These are phyloP conservation scores for Aureobasidium leucospermi DNA, from an alignment of 2,329 filamentous ascomycete species.

Conservation along the genomic window DNA sequence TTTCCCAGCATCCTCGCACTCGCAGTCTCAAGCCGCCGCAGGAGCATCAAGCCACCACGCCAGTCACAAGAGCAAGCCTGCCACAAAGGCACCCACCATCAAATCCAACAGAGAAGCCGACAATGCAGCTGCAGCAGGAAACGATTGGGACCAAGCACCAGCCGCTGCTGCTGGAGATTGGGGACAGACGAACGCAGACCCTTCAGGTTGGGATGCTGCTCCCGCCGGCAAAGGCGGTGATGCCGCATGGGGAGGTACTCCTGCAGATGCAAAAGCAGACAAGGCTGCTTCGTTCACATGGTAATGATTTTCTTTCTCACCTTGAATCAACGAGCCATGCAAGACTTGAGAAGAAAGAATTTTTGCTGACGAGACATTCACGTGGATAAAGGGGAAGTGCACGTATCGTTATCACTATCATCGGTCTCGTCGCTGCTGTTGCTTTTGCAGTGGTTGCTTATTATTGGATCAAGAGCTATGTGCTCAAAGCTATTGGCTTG, in stretches of 20 bases:
- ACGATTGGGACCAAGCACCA: not conserved
- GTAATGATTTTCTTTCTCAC: not conserved
- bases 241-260: not conserved
- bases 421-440: not conserved
- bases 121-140: not conserved
- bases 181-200: not conserved
- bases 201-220: not conserved
- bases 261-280: not conserved
- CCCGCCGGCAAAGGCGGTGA: not conserved
- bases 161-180: not conserved
- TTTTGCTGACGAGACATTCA: not conserved
- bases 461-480: conserved; percentile 3
- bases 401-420: not conserved
- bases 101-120: not conserved
- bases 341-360: not conserved
- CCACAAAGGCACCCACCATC: not conserved
- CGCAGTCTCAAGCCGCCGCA: no score
- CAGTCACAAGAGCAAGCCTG: not conserved
- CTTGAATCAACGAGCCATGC: no score
- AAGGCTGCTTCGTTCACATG: no score
- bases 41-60: not conserved
- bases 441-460: not conserved
- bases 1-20: not conserved
- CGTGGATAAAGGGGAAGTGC: not conserved
- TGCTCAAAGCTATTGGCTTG: not conserved